phyloP scores from a whole-genome alignment of 805 yeast genomes.

The Tetrapisispora fleetii region DNA sequence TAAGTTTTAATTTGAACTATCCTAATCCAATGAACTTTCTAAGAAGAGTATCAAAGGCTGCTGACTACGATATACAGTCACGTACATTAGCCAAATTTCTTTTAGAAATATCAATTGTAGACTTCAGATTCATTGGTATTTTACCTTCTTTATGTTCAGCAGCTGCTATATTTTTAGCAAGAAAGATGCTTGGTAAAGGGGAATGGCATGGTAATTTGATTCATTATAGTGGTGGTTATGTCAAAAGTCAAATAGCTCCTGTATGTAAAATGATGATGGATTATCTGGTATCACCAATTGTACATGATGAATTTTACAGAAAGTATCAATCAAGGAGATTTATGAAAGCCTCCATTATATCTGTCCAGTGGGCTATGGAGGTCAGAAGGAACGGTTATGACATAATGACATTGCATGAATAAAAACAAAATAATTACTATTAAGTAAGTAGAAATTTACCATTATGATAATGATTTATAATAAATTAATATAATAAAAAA shows the following conservation, averaged over 20 bases:
- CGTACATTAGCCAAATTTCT: conserved; percentile 85
- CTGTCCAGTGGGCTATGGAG: conserved; percentile 76
- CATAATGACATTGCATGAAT: conserved; percentile 32
- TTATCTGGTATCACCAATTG: conserved; percentile 69
- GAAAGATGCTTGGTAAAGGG: conserved; percentile 59
- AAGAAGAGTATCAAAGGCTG: conserved; percentile 87
- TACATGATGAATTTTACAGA: conserved; percentile 85
- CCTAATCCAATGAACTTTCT: conserved; percentile 92
- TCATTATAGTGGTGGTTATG: conserved; percentile 87
- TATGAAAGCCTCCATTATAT: conserved; percentile 72
- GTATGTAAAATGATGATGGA: conserved; percentile 67
- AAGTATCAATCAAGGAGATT: conserved; percentile 85
- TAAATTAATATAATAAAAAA: not conserved
- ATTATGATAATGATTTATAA: not conserved
- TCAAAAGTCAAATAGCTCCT: conserved; percentile 59
- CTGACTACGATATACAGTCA: conserved; percentile 82
- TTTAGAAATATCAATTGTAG: conserved; percentile 70
- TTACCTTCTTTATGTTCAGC: conserved; percentile 81
- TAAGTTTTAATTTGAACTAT: conserved; percentile 69
- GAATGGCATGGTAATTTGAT: conserved; percentile 82
- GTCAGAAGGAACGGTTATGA: conserved; percentile 31
- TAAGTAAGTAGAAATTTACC: not conserved
- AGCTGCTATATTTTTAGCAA: conserved; percentile 77
- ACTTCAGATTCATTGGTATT: conserved; percentile 65
- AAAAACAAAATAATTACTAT: not conserved